These are phyloP conservation scores for Oryza glumipatula DNA, from an alignment of 176 grass and related monocot genomes.

Conservation along the genomic window DNA sequence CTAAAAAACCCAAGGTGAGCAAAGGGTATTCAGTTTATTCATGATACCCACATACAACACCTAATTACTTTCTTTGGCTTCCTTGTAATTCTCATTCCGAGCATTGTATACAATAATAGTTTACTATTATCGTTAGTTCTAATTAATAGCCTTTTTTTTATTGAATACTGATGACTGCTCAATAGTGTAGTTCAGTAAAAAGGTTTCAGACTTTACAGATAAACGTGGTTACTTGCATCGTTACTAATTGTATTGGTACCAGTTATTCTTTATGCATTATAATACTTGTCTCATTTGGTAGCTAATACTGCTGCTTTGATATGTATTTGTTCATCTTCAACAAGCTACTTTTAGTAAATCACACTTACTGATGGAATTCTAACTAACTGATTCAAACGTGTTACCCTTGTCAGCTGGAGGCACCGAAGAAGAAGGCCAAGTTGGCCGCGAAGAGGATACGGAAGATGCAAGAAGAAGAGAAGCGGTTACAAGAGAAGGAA, in stretches of 20 bases:
- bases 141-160: too few relatives aligned
- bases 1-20: conserved; percentile 49
- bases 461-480: conserved; percentile 90
- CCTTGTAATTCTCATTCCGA: not conserved
- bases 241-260: not conserved
- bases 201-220: not conserved
- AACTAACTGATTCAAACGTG: conserved; percentile 16
- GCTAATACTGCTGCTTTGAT: not conserved
- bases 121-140: not conserved
- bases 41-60: not conserved
- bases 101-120: not conserved
- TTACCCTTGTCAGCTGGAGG: conserved; percentile 11
- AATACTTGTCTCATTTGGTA: not conserved
- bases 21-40: not conserved
- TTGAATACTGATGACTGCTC: not conserved
- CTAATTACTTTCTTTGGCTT: not conserved
- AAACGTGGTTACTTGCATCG: not conserved
- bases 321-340: not conserved
- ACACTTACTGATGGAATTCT: not conserved
- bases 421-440: conserved; percentile 56
- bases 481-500: conserved; percentile 82
- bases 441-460: conserved; percentile 70
- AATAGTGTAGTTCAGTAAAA: not conserved
- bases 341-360: not conserved
- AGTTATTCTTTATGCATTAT: conserved; percentile 5